phyloP scores from a whole-genome alignment of 83 land plant species.

The Larix sibirica region DNA sequence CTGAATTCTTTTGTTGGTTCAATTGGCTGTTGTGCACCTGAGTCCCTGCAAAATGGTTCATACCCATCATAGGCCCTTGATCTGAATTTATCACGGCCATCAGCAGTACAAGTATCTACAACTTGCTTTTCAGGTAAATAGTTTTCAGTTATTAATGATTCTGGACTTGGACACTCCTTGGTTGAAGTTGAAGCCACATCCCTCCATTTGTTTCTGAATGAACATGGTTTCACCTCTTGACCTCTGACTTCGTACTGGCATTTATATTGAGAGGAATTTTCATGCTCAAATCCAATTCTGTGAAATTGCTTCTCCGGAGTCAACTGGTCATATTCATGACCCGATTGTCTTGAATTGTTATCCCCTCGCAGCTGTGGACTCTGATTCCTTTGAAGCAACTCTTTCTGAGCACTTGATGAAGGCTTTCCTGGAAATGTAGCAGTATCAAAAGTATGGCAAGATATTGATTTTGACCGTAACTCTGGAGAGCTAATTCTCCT shows the following conservation, averaged over 20 bases:
- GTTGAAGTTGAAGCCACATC: background rate
- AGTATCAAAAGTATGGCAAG: background rate
- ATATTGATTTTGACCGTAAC: background rate
- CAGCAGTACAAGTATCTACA: background rate
- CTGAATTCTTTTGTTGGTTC: background rate
- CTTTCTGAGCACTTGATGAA: background rate
- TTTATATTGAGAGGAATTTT: background rate
- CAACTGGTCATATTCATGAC: background rate
- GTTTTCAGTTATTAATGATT: constrained; percentile 8
- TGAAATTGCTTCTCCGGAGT: background rate
- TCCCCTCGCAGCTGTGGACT: background rate
- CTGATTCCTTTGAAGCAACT: background rate
- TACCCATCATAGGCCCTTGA: background rate
- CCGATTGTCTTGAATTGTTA: background rate
- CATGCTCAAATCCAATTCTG: background rate
- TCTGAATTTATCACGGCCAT: background rate
- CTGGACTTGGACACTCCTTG: constrained; percentile 2
- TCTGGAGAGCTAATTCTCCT: background rate
- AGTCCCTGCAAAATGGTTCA: background rate
- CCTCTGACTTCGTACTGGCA: background rate
- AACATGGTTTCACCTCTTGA: background rate
- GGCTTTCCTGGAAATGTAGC: background rate
- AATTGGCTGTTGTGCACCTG: background rate
- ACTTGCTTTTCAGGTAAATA: background rate
- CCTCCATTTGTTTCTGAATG: constrained; percentile 1